phyloP scores from a whole-genome alignment of 192 early-diverging fungal species.

The Coemansia sp. region DNA sequence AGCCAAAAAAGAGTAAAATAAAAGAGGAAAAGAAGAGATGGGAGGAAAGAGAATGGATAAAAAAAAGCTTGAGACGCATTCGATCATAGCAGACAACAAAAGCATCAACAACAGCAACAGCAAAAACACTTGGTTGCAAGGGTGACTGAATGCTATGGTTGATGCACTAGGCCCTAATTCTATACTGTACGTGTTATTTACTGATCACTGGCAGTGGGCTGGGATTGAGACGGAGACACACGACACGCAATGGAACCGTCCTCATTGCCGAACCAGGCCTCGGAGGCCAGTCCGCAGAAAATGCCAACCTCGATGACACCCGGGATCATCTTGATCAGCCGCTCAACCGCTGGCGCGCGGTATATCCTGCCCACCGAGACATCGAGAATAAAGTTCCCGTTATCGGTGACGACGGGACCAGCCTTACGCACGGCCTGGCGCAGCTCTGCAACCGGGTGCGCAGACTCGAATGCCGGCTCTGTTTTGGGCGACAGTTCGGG shows the following conservation, averaged over 20 bases:
- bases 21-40: not conserved
- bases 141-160: no score
- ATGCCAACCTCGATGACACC: slow-evolving; percentile 93
- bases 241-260: slow-evolving; percentile 65
- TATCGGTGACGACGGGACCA: slow-evolving; percentile 92
- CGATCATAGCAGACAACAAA: no score
- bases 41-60: no score
- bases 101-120: no score
- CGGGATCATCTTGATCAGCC: slow-evolving; percentile 67
- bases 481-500: slow-evolving; percentile 11
- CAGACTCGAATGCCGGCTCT: slow-evolving; percentile 22
- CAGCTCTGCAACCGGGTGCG: slow-evolving; percentile 60
- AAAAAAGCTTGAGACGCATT: not conserved
- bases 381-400: slow-evolving; percentile 91
- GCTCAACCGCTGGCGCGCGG: slow-evolving; percentile 59
- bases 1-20: not conserved
- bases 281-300: slow-evolving; percentile 81
- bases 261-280: slow-evolving; percentile 82
- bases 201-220: not conserved
- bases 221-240: not conserved
- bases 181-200: not conserved
- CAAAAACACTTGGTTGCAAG: no score
- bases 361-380: slow-evolving; percentile 76
- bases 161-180: no score
- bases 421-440: slow-evolving; percentile 87